phyloP scores from a whole-genome alignment of 805 yeast genomes.

The Suhomyces pyralidae region DNA sequence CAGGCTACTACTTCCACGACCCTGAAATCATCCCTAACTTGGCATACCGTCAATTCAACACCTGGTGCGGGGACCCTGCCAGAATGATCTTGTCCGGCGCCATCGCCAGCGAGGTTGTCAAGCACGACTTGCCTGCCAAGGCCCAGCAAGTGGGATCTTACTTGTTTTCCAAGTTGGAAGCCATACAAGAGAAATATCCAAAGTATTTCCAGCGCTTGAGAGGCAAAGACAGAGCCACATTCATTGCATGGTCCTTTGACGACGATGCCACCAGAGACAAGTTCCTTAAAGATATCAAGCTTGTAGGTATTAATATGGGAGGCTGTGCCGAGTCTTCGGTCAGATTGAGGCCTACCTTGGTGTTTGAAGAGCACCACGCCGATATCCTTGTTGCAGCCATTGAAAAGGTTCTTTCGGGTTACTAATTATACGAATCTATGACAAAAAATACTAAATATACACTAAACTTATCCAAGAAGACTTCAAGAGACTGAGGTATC shows the following conservation, averaged over 20 bases:
- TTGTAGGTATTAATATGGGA: slow-evolving; percentile 73
- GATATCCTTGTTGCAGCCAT: slow-evolving; percentile 53
- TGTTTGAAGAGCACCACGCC: slow-evolving; percentile 78
- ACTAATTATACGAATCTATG: slow-evolving; percentile 8
- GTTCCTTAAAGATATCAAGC: slow-evolving; percentile 58
- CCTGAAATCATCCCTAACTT: slow-evolving; percentile 67
- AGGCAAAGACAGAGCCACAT: slow-evolving; percentile 74
- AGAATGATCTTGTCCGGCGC: slow-evolving; percentile 73
- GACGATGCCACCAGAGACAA: slow-evolving; percentile 54
- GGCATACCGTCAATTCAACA: slow-evolving; percentile 89
- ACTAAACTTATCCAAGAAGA: no score
- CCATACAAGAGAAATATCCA: slow-evolving; percentile 55
- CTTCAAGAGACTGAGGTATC: no score
- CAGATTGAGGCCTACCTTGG: slow-evolving; percentile 76
- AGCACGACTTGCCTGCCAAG: slow-evolving; percentile 55
- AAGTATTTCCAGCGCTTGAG: slow-evolving; percentile 53
- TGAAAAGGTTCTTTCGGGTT: slow-evolving; percentile 36
- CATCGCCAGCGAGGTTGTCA: slow-evolving; percentile 61
- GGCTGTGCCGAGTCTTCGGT: slow-evolving; percentile 80
- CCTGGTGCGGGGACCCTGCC: slow-evolving; percentile 93
- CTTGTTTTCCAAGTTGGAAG: slow-evolving; percentile 55
- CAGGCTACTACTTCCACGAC: slow-evolving; percentile 80
- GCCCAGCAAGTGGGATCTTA: slow-evolving; percentile 65
- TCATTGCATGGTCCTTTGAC: slow-evolving; percentile 76
- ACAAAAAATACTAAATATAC: no score